Base-by-base conservation (phyloP, 2,329 filamentous ascomycete species). In the Achaetomium macrosporum region DNA sequence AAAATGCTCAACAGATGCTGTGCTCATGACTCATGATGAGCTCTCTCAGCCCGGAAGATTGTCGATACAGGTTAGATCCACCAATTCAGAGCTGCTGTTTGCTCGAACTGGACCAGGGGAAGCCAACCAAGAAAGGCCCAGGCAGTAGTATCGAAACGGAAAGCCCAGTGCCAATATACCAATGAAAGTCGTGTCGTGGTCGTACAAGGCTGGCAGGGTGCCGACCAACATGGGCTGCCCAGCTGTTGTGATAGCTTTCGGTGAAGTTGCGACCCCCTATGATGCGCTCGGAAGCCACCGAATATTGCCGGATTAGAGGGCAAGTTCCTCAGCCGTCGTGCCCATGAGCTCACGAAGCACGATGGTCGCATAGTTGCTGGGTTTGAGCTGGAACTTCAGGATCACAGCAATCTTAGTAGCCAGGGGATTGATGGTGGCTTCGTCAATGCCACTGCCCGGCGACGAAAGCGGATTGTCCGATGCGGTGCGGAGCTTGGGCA, bases 321-420 rank as follows among this genome's bases (percentile, higher is more conserved):
- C 31, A 9, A 42, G 29, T 20, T 57, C 47, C 50, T 61, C 59
- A 11, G 43, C 49, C 8, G 45, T 50, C n/a, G 57, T 58, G 45
- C 61, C 61, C 60, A 62, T 63, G 42, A 70, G 65, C 59, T 70
- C 68, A 2, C 68, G 66, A 20, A 71, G 62, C 19, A 68, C 67
- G 50, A 71, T 61, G 13, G 68, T 71, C 1, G 68, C 68, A 42
- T 71, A 71, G 59, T 68, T 69, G 62, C 68, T 71, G 15, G 63
- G 54, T 47, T 63, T 65, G 8, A 71, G 61, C 35, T 67, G 64
- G 52, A 71, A 70, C 53, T 69, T 69, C 31, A 71, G 64, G 8
- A 65, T 62, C 8, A 71, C 68, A 16, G 68, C 68, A 54, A 71
- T 64, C 55, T 68, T 66, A 46, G 50, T 44, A 3, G 60, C 62